These are phyloP conservation scores for Neurospora africana DNA, from an alignment of 495 filamentous ascomycete species.

Conservation along the genomic window DNA sequence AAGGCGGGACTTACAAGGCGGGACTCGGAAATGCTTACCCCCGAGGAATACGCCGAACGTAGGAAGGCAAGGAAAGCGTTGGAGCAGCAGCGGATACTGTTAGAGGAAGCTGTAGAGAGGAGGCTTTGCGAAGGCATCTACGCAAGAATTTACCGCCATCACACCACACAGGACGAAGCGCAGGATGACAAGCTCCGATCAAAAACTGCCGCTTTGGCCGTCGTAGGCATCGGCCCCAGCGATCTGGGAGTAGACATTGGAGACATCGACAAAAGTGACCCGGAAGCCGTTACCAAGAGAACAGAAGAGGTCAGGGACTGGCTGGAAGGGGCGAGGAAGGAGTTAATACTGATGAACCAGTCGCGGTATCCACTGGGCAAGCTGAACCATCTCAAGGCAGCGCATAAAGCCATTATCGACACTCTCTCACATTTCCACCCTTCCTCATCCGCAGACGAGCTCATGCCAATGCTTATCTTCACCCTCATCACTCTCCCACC, in stretches of 20 bases:
- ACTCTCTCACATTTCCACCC: constrained; percentile 66
- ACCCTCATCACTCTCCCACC: constrained; percentile 83
- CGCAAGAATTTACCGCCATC: constrained; percentile 78
- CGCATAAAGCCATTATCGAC: constrained; percentile 92
- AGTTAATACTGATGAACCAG: constrained; percentile 73
- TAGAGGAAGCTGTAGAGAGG: constrained; percentile 90
- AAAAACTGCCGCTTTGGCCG: constrained; percentile 78
- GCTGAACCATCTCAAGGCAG: constrained; percentile 73
- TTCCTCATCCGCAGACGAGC: constrained; percentile 91
- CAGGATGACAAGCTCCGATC: constrained; percentile 91
- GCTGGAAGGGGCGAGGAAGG: constrained; percentile 63
- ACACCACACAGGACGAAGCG: constrained; percentile 86
- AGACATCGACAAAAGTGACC: constrained; percentile 28
- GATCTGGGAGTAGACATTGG: constrained; percentile 77
- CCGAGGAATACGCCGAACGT: constrained; percentile 68
- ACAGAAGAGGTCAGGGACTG: constrained; percentile 62
- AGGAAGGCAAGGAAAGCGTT: constrained; percentile 67
- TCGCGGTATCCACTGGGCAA: constrained; percentile 84
- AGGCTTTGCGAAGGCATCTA: constrained; percentile 82
- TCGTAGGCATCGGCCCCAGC: constrained; percentile 79
- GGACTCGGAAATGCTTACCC: constrained; percentile 71
- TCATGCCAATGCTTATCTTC: constrained; percentile 93
- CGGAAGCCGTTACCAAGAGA: constrained; percentile 45
- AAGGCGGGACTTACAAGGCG: constrained; percentile 22
- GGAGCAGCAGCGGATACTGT: constrained; percentile 59